Evolutionary conservation across 164 flowering plant species (phyloP), one percentile per base, ranked within the genome.

Genomic region (Liquidambar formosana): DNA sequence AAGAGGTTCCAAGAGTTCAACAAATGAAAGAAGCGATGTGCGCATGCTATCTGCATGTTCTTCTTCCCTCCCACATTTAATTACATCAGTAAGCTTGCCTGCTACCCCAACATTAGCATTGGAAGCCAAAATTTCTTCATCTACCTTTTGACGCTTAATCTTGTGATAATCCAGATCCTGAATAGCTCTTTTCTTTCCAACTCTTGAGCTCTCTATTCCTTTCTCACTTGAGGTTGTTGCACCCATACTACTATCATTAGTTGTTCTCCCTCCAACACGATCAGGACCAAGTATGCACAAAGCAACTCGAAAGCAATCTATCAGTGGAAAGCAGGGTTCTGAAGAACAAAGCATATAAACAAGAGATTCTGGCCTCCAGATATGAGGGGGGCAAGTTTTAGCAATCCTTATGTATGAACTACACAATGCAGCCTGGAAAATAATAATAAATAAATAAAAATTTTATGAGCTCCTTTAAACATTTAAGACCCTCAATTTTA

Each of bases 351-450:
- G 85, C 70, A 80, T 61, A 57, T 78, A 53, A 57, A 92, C 64
- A 53, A 96, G 93, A 68, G 68, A 72, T 71, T 85, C 90, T 43
- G 96, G 98, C 79, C 66, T 90, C 98, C 98, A 93, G 66, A 90
- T 75, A 75, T 81, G 80, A 54, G 83, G 85, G 12, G 96, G 95
- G 71, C 98, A 96, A n/a, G 65, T 77, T 73, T 78, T 86, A 62
- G 84, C 89, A 74, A 93, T 86, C 74, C 95, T 73, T 33, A 71
- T 65, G 71, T 91, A 96, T 16, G 92, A 91, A 79, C 64, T 80
- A 76, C 94, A 88, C 65, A 96, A 62, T 21, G 97, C 93, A 75
- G 78, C 86, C 99, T 96, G 92, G 66, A 71, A 77, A 58, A 19
- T 19, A 1, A 33, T 49, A 67, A 44, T 25, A 77, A 38, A 41